Evolutionary conservation across 2,329 filamentous ascomycete genomes (phyloP), one percentile per base, ranked within the genome.

Genomic region (Colletotrichum sp.): DNA sequence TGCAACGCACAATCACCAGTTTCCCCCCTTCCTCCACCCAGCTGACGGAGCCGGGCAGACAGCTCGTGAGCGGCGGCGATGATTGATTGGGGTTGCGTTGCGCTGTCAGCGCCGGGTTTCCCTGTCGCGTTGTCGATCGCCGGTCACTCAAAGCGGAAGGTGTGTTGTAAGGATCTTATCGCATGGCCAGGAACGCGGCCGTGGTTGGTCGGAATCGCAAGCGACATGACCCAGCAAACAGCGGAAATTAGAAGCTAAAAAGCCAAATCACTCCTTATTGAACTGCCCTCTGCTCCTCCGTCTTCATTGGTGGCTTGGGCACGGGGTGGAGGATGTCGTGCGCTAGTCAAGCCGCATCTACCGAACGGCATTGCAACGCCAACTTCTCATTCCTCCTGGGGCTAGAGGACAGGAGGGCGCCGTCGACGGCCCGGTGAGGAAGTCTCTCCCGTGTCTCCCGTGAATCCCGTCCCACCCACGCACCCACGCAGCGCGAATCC

Each of bases 341-440:
- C 61, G 72, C 68, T 74, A 74, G 67, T 74, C 68, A 66, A 36
- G 67, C n/a, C 72, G 72, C 68, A 74, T 71, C 72, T 74, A 71
- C 72, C 68, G 68, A 62, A 16, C 72, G 55, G 61, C 72, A 71
- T 62, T 74, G 30, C 61, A 61, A 61, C 52, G 43, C 68, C 24
- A 52, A 18, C 56, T 28, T 28, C 55, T 58, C 21, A 21, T 48
- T 48, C 38, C 38, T 48, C 71, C 21, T 21, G 62, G 36, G 30
- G 18, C 30, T 30, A 32, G 9, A 52, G 5, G 34, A 10, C 61
- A 28, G 24, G 43, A 52, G 43, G 52, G 12, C 28, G 56, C 38
- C 10, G 59, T n/a, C 36, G 32, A 65, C 43, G 55, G 48, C 72
- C 68, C 34, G 61, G 72, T 61, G 55, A 67, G 69, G 69, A 63